Conservation (phyloP, 768 basidiomycete genomes). For the Tricholoma bakamatsutake region DNA sequence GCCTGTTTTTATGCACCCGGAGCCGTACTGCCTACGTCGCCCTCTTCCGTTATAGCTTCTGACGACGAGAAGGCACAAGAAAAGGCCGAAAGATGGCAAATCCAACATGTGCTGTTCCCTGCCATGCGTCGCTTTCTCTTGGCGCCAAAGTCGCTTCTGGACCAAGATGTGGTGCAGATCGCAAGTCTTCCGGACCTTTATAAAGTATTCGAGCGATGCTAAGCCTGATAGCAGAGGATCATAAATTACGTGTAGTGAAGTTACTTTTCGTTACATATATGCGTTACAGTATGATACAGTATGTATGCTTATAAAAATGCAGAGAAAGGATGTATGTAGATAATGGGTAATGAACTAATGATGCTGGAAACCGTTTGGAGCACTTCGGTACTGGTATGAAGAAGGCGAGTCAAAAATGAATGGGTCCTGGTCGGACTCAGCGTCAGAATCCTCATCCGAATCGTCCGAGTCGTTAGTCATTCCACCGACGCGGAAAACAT, state of each 20-base stretch:
- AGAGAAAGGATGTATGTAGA: neutral
- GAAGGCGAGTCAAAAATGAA: conserved; percentile 57
- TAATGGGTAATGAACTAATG: conserved; percentile 19
- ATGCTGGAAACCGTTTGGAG: conserved; percentile 41
- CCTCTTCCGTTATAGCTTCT: conserved; percentile 8
- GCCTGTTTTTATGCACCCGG: conserved; percentile 87
- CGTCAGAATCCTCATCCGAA: conserved; percentile 39
- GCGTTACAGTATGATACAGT: conserved; percentile 16
- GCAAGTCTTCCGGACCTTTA: conserved; percentile 91
- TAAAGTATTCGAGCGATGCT: conserved; percentile 93
- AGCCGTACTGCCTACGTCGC: conserved; percentile 23
- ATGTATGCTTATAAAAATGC: conserved; percentile 16
- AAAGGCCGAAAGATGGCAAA: conserved; percentile 73
- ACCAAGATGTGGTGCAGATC: conserved; percentile 76
- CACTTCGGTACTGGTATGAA: conserved; percentile 29
- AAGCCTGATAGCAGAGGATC: conserved; percentile 13
- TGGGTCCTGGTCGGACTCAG: conserved; percentile 51
- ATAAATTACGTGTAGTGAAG: conserved; percentile 7
- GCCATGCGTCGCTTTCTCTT: conserved; percentile 72
- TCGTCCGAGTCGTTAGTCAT: conserved; percentile 18
- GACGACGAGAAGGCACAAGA: conserved; percentile 37
- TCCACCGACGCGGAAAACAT: conserved; percentile 61
- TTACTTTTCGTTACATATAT: conserved; percentile 10
- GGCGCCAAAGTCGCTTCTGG: conserved; percentile 61
- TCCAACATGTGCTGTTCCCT: conserved; percentile 89